These are phyloP conservation scores for Umbelopsis sp. DNA, from an alignment of 192 early-diverging fungal species.

Conservation along the genomic window DNA sequence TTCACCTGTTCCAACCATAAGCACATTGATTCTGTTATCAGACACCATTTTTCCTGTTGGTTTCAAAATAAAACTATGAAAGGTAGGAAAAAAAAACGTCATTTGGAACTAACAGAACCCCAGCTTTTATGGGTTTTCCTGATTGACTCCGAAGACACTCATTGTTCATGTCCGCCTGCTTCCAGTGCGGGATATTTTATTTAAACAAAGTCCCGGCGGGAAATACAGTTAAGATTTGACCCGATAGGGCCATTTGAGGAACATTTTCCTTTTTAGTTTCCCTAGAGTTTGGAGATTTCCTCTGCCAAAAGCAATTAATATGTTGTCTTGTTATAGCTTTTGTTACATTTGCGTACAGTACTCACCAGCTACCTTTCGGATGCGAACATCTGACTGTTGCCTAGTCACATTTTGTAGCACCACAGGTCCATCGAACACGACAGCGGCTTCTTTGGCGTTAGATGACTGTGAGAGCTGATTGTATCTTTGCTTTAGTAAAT, in stretches of 20 bases:
- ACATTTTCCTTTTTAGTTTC: neutral
- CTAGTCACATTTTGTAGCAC: neutral
- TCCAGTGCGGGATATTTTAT: conserved; percentile 8
- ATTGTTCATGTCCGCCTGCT: conserved; percentile 20
- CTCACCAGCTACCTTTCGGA: neutral
- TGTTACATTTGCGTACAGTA: neutral
- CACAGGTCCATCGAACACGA: neutral
- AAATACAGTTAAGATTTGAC: neutral
- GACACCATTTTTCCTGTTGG: neutral
- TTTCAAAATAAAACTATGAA: neutral
- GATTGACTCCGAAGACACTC: neutral
- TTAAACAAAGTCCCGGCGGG: neutral
- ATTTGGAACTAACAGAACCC: neutral
- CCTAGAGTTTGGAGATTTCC: neutral
- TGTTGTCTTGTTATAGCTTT: neutral
- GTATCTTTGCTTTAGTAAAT: neutral
- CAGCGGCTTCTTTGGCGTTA: neutral
- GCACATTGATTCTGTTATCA: conserved; percentile 31
- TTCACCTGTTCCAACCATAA: conserved; percentile 45
- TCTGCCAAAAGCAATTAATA: neutral
- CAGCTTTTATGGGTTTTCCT: conserved; percentile 15
- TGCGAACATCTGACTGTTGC: neutral
- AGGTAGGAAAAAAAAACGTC: neutral
- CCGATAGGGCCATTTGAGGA: neutral
- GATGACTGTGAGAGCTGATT: conserved; percentile 6